These are phyloP conservation scores for Penicillium manginii DNA, from an alignment of 495 filamentous ascomycete genomes.

Conservation along the genomic window DNA sequence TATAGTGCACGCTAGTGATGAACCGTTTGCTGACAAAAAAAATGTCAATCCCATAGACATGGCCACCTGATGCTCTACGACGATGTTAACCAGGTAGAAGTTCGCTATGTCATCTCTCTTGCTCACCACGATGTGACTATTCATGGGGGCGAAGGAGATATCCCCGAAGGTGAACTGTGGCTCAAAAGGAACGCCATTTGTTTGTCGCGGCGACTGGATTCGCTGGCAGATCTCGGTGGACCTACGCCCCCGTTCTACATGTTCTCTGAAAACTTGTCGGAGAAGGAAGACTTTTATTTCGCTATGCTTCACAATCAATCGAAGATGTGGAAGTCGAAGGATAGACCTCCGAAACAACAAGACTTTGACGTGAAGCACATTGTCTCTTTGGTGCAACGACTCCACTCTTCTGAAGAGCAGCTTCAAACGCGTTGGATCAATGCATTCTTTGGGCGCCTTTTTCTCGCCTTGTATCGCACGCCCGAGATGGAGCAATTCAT, in stretches of 20 bases:
- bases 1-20: conserved; percentile 1
- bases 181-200: conserved; percentile 95
- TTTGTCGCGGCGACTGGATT: conserved; percentile 70
- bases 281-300: conserved; percentile 98
- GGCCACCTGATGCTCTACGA: conserved; percentile 98
- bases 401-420: conserved; percentile 92
- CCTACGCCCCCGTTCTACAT: conserved; percentile 82
- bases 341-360: conserved; percentile 69
- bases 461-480: conserved; percentile 86
- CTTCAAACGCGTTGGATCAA: conserved; percentile 94
- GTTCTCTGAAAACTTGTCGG: conserved; percentile 90
- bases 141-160: conserved; percentile 77
- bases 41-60: conserved; percentile 60
- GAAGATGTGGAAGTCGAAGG: conserved; percentile 56
- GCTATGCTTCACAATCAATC: conserved; percentile 86
- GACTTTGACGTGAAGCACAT: conserved; percentile 84
- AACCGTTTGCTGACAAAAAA: conserved; percentile 23
- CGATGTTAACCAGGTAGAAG: conserved; percentile 84
- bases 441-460: conserved; percentile 83
- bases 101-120: conserved; percentile 91
- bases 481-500: conserved; percentile 77
- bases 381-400: conserved; percentile 79
- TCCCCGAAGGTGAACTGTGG: conserved; percentile 90
- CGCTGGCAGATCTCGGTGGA: conserved; percentile 60
- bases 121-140: conserved; percentile 85